A percentile compares a stretch with the other conserved stretches of the same genome.
Evolutionary conservation across 345 rosid species (phyloP).

Genomic region (Erysimum cheiranthoides): DNA sequence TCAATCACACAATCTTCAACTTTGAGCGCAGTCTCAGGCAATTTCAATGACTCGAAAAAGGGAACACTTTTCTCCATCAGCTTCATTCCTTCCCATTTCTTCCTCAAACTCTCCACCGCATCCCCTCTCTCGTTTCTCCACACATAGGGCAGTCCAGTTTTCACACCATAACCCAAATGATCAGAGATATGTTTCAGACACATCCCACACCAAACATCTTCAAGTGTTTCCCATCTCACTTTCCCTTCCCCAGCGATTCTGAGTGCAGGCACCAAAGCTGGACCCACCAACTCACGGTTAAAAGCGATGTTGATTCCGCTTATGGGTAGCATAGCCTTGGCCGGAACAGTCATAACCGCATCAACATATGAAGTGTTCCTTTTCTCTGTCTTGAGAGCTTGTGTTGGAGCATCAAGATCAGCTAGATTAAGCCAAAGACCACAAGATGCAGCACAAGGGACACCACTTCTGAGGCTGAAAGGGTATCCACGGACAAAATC

Average conservation of each 20-base stretch:
- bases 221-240: conserved; percentile 93
- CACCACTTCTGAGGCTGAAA: conserved; percentile 86
- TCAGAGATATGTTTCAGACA: conserved; percentile 80
- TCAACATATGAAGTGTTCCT: conserved; percentile 81
- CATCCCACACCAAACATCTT: conserved; percentile 96
- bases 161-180: conserved; percentile 87
- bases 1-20: conserved; percentile 76
- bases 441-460: conserved; percentile 80
- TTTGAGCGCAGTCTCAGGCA: conserved; percentile 59
- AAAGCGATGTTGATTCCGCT: conserved; percentile 95
- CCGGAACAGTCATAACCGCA: conserved; percentile 86
- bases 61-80: conserved; percentile 91
- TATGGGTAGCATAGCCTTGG: conserved; percentile 63
- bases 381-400: conserved; percentile 81
- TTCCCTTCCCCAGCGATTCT: conserved; percentile 85
- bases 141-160: conserved; percentile 85
- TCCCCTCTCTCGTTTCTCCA: conserved; percentile 89
- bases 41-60: conserved; percentile 72
- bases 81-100: conserved; percentile 98
- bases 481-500: conserved; percentile 99
- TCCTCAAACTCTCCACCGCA: conserved; percentile 81
- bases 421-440: conserved; percentile 96
- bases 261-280: conserved; percentile 79
- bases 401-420: conserved; percentile 95
- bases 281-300: conserved; percentile 76